Evolutionary conservation across 371 early-diverging fungal genomes (phyloP).

Genomic region (Syncephalastrum racemosum): DNA sequence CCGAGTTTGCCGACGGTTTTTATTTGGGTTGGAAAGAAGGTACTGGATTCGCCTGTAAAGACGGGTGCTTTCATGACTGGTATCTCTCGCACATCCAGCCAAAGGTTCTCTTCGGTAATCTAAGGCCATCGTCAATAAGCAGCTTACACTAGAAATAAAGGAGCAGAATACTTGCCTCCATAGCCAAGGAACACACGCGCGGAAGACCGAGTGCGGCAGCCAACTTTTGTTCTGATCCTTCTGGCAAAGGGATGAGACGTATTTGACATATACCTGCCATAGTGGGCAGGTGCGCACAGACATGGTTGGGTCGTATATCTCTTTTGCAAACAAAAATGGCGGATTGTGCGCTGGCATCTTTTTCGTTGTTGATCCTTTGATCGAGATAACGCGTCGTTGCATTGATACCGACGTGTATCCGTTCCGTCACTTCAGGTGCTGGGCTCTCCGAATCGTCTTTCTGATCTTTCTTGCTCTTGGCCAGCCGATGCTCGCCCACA

Average conservation of each 20-base stretch:
- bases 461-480: conserved; percentile 4
- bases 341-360: neutral
- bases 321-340: conserved; percentile 39
- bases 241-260: conserved; percentile 29
- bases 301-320: conserved; percentile 33
- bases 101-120: conserved; percentile 24
- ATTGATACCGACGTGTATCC: conserved; percentile 32
- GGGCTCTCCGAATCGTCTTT: neutral
- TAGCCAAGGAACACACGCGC: conserved; percentile 20
- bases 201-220: conserved; percentile 19
- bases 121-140: neutral
- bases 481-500: conserved; percentile 20
- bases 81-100: conserved; percentile 23
- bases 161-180: conserved; percentile 30
- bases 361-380: conserved; percentile 9
- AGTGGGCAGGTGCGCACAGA: conserved; percentile 33
- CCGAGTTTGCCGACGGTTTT: too few relatives aligned
- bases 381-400: conserved; percentile 31
- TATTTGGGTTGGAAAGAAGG: too few relatives aligned
- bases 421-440: conserved; percentile 23
- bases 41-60: conserved; percentile 12
- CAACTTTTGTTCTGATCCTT: conserved; percentile 24
- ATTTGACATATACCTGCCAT: conserved; percentile 34
- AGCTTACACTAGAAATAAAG: too few relatives aligned
- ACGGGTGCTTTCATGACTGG: conserved; percentile 29